Conservation (phyloP, 2,329 filamentous ascomycete genomes). For the Pseudogymnoascus sp. region DNA sequence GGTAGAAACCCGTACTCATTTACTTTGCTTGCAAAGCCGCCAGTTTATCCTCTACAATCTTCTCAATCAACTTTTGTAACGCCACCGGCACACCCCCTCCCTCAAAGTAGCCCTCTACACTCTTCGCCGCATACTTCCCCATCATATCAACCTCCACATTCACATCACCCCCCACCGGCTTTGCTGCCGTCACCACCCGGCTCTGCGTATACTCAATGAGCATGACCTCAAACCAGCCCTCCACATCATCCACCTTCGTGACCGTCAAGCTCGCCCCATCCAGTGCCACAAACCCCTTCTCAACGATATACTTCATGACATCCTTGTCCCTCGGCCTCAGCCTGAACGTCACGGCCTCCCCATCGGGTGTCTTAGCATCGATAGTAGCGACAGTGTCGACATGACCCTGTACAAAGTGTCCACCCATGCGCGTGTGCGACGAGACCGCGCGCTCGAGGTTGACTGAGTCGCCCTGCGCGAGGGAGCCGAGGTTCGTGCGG, state of each 20-base stretch:
- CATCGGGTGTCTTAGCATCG: slow-evolving; percentile 63
- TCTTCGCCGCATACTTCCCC: slow-evolving; percentile 84
- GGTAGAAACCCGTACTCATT: no score
- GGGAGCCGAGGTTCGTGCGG: slow-evolving; percentile 81
- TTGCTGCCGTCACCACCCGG: slow-evolving; percentile 53
- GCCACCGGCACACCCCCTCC: slow-evolving; percentile 44
- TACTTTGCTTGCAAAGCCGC: slow-evolving; percentile 22
- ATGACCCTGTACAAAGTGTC: slow-evolving; percentile 96
- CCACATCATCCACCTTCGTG: slow-evolving; percentile 71
- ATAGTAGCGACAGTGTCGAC: slow-evolving; percentile 85
- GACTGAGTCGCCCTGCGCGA: slow-evolving; percentile 58
- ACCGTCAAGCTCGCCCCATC: slow-evolving; percentile 93
- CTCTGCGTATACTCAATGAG: slow-evolving; percentile 94
- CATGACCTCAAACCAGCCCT: slow-evolving; percentile 93
- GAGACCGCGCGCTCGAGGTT: slow-evolving; percentile 93
- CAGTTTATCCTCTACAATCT: slow-evolving; percentile 65
- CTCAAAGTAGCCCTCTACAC: slow-evolving; percentile 70
- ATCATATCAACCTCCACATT: slow-evolving; percentile 37
- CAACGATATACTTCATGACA: slow-evolving; percentile 80
- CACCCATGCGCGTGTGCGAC: slow-evolving; percentile 89
- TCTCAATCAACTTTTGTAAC: slow-evolving; percentile 64
- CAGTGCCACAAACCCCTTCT: slow-evolving; percentile 91
- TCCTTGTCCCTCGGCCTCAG: slow-evolving; percentile 61
- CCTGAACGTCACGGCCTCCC: slow-evolving; percentile 82
- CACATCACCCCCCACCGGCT: slow-evolving; percentile 28